Conservation (phyloP, 805 yeast species). For the Candida germanica region DNA sequence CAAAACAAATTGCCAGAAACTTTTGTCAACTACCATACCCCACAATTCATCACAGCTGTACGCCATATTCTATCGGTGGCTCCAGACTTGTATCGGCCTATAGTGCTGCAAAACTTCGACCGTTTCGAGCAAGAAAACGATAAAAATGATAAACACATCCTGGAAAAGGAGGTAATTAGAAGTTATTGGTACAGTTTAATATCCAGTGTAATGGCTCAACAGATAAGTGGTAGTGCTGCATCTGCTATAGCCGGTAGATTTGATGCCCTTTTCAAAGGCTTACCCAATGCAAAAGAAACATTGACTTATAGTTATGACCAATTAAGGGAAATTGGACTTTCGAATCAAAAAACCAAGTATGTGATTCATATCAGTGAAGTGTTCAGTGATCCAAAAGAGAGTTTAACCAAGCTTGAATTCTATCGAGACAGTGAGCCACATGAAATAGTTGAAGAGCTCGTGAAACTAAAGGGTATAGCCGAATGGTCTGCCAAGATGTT, state of each 20-base stretch:
- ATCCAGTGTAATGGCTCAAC: slow-evolving; percentile 60
- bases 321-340: slow-evolving; percentile 65
- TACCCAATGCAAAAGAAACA: slow-evolving; percentile 53
- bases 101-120: slow-evolving; percentile 27
- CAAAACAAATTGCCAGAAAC: slow-evolving; percentile 23
- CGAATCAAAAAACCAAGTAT: slow-evolving; percentile 65
- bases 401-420: slow-evolving; percentile 29
- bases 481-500: slow-evolving; percentile 92
- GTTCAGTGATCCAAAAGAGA: slow-evolving; percentile 41
- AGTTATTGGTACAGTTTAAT: slow-evolving; percentile 37
- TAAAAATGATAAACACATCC: slow-evolving; percentile 1
- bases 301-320: slow-evolving; percentile 39
- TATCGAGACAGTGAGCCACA: slow-evolving; percentile 40
- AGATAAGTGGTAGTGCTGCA: slow-evolving; percentile 81
- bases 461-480: slow-evolving; percentile 67
- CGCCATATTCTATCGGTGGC: slow-evolving; percentile 28
- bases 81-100: slow-evolving; percentile 31
- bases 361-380: slow-evolving; percentile 51
- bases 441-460: slow-evolving; percentile 47
- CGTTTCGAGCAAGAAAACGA: slow-evolving; percentile 13
- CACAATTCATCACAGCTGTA: slow-evolving; percentile 32
- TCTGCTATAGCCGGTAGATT: slow-evolving; percentile 54
- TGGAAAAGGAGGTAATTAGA: slow-evolving; percentile 15
- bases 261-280: slow-evolving; percentile 24
- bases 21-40: slow-evolving; percentile 29